Conservation (phyloP, 768 basidiomycete species). For the Trametes cinnabarina region DNA sequence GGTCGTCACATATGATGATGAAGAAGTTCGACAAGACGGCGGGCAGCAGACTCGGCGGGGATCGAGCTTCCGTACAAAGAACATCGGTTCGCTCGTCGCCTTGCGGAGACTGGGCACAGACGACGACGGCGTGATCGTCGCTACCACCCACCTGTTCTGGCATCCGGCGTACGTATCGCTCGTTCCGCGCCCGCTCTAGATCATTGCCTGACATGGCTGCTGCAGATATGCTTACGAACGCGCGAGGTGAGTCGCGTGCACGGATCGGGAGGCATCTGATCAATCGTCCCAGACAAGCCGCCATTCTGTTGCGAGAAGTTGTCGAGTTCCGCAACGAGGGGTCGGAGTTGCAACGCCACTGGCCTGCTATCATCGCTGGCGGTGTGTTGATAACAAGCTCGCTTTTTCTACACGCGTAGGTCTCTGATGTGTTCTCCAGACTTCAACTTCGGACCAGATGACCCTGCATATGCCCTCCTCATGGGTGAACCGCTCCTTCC, state of each 20-base stretch:
- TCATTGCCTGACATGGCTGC: slow-evolving; percentile 9
- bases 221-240: slow-evolving; percentile 79
- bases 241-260: slow-evolving; percentile 45
- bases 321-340: slow-evolving; percentile 50
- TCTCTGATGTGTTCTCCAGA: slow-evolving; percentile 46
- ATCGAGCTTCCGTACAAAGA: slow-evolving; percentile 68
- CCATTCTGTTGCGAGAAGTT: slow-evolving; percentile 68
- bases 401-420: no score
- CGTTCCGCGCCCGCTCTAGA: neutral
- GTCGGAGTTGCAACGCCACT: slow-evolving; percentile 37
- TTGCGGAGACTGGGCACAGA: slow-evolving; percentile 45
- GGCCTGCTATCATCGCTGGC: slow-evolving; percentile 84
- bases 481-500: slow-evolving; percentile 56
- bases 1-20: slow-evolving; percentile 68
- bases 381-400: slow-evolving; percentile 44
- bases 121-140: slow-evolving; percentile 64
- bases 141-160: slow-evolving; percentile 95
- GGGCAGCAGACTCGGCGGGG: slow-evolving; percentile 43
- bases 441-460: slow-evolving; percentile 85
- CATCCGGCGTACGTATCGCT: slow-evolving; percentile 68
- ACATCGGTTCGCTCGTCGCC: slow-evolving; percentile 75
- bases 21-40: slow-evolving; percentile 45
- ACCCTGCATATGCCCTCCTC: slow-evolving; percentile 79
- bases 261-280: neutral
- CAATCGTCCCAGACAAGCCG: slow-evolving; percentile 58